A percentile compares a stretch with the other conserved stretches of the same genome.
Evolutionary conservation across 176 grass and related monocot species (phyloP).

Genomic region (Juncus effusus): DNA sequence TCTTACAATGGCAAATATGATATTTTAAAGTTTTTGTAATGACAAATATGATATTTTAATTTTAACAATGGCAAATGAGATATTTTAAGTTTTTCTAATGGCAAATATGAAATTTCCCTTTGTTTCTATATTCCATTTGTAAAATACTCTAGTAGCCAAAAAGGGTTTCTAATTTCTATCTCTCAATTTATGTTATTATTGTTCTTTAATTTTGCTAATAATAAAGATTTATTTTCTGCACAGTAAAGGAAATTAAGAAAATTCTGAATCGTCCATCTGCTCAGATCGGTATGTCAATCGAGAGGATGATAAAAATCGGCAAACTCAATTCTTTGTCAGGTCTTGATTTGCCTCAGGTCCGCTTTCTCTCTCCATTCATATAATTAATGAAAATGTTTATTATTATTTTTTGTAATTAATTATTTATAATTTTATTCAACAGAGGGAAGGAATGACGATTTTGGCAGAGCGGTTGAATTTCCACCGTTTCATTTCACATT

Average conservation of each 20-base stretch:
- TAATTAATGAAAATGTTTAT: no score
- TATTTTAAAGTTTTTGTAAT: no score
- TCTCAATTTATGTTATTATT: neutral
- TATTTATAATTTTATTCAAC: conserved; percentile 32
- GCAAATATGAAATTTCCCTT: no score
- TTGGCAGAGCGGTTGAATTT: conserved; percentile 84
- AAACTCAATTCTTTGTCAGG: conserved; percentile 58
- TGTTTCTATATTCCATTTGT: neutral
- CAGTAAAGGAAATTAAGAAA: conserved; percentile 57
- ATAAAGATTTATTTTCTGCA: conserved; percentile 31
- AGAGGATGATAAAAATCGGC: conserved; percentile 81
- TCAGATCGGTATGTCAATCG: conserved; percentile 55
- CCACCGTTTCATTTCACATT: conserved; percentile 83
- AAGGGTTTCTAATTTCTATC: no score
- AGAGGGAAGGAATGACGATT: conserved; percentile 96
- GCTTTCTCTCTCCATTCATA: conserved; percentile 1
- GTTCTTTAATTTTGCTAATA: neutral
- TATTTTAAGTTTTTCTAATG: no score
- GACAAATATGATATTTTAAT: no score
- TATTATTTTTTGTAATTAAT: neutral
- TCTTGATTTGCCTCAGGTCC: conserved; percentile 90
- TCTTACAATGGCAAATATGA: no score
- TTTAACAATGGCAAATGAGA: no score
- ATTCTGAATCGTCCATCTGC: conserved; percentile 43
- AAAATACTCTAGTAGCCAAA: no score